Evolutionary conservation across 169 alveolate genomes (phyloP), one percentile per base, ranked within the genome.

Genomic region (Besnoitia besnoiti): DNA sequence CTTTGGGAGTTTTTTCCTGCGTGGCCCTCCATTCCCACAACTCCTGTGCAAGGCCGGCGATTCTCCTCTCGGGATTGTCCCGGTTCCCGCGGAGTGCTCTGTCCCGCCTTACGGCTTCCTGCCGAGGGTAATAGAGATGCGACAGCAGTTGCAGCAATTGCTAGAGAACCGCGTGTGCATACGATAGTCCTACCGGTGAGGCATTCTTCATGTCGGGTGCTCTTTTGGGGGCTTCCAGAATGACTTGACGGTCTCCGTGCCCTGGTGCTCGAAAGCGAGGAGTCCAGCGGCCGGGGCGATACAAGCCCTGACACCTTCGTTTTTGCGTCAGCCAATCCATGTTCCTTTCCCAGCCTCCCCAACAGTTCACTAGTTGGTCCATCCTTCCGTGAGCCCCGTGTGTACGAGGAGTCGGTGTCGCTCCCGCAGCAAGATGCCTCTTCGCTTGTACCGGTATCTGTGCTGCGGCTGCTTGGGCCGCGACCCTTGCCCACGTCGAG

Each of bases 401-500:
- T 42, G 46, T 42, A 21, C 27, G 82, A 77, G 47, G n/a, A 77
- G 87, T 77, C 87, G 33, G 42, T 77, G 55, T 77, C 87, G 47
- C 87, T 77, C 14, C 87, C 8, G 87, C 87, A 37, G 0, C 50
- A 19, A 16, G 10, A 77, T 4, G 49, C 40, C n/a, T 77, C 87
- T 0, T 30, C 87, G 30, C 61, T 42, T 4, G 87, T 77, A 10
- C 87, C 87, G 33, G 59, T 12, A 10, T 77, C 87, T 10, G 87
- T 77, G 59, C 87, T 77, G 10, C 87, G 49, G 87, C 87, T 77
- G 87, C 87, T 77, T 39, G 87, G 87, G 35, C 87, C 47, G 40
- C 87, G 87, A n/a, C n/a, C n/a, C n/a, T n/a, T n/a, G n/a, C n/a
- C n/a, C n/a, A n/a, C n/a, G n/a, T n/a, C n/a, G n/a, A n/a, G n/a